These are phyloP conservation scores for Fusarium kyushuense DNA, from an alignment of 2,329 filamentous ascomycete species.

Conservation along the genomic window DNA sequence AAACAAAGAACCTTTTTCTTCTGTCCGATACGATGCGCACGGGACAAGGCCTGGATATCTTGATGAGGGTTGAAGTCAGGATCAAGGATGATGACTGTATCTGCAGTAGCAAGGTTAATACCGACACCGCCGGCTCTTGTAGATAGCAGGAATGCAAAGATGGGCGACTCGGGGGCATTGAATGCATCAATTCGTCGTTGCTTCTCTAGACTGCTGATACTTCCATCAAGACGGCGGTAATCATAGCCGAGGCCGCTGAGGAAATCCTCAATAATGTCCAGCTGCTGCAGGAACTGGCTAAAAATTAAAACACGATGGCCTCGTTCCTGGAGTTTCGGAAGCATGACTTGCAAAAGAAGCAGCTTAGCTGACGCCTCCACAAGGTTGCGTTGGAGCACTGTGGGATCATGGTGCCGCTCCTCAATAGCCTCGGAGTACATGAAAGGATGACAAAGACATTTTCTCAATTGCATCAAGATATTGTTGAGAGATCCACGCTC, in stretches of 20 bases:
- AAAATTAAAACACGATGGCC: slow-evolving; percentile 95
- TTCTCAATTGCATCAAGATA: slow-evolving; percentile 93
- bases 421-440: slow-evolving; percentile 93
- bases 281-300: slow-evolving; percentile 90
- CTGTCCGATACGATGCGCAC: slow-evolving; percentile 96
- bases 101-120: slow-evolving; percentile 96
- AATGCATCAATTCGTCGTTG: slow-evolving; percentile 95
- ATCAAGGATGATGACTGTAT: slow-evolving; percentile 97
- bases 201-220: slow-evolving; percentile 82
- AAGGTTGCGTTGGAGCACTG: slow-evolving; percentile 79
- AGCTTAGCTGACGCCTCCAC: slow-evolving; percentile 94
- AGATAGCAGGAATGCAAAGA: slow-evolving; percentile 93
- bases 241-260: slow-evolving; percentile 78
- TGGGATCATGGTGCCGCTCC: slow-evolving; percentile 74
- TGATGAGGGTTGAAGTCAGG: slow-evolving; percentile 98
- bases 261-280: slow-evolving; percentile 94
- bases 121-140: slow-evolving; percentile 96
- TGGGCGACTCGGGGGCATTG: slow-evolving; percentile 83
- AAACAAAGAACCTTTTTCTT: slow-evolving; percentile 96
- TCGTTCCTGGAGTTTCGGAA: slow-evolving; percentile 85
- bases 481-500: slow-evolving; percentile 90
- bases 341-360: slow-evolving; percentile 82
- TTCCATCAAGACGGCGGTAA: slow-evolving; percentile 89
- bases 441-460: slow-evolving; percentile 95
- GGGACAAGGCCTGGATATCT: slow-evolving; percentile 93